phyloP scores from a whole-genome alignment of 1,139 yeast genomes.

The Suhomyces kunorum region DNA sequence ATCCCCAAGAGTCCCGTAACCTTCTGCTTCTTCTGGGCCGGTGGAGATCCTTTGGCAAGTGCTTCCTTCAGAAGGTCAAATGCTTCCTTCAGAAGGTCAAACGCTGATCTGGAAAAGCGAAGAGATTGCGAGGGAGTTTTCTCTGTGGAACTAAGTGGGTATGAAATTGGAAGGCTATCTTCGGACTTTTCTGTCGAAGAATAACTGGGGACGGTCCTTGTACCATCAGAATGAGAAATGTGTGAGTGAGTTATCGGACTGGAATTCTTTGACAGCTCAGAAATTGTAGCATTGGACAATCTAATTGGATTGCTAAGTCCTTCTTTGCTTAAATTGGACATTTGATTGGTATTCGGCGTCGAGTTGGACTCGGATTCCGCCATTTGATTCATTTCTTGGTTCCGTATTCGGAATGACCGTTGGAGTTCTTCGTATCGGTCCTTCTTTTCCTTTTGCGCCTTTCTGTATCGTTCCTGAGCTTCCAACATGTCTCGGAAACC shows the following conservation, averaged over 20 bases:
- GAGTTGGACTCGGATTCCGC: background rate
- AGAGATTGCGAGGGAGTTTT: background rate
- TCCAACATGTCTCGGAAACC: constrained; percentile 9
- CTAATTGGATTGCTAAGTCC: too few relatives aligned
- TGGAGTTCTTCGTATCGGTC: constrained; percentile 4
- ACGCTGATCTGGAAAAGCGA: constrained; percentile 20
- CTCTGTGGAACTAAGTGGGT: too few relatives aligned
- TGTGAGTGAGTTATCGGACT: too few relatives aligned
- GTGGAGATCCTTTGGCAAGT: constrained; percentile 8
- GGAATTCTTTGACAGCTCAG: too few relatives aligned
- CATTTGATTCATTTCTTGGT: background rate
- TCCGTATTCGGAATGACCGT: background rate
- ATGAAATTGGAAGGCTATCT: too few relatives aligned
- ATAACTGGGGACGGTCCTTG: too few relatives aligned
- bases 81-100: constrained; percentile 16
- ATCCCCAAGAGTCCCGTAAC: constrained; percentile 25
- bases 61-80: constrained; percentile 16
- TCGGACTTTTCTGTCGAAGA: background rate
- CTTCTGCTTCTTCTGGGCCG: constrained; percentile 22
- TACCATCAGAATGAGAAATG: too few relatives aligned
- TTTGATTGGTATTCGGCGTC: background rate
- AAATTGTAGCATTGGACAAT: too few relatives aligned
- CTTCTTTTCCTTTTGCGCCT: constrained; percentile 7
- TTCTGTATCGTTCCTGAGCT: constrained; percentile 14
- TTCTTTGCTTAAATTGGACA: too few relatives aligned